Conservation (phyloP, 805 yeast species). For the Metschnikowia cubensis region DNA sequence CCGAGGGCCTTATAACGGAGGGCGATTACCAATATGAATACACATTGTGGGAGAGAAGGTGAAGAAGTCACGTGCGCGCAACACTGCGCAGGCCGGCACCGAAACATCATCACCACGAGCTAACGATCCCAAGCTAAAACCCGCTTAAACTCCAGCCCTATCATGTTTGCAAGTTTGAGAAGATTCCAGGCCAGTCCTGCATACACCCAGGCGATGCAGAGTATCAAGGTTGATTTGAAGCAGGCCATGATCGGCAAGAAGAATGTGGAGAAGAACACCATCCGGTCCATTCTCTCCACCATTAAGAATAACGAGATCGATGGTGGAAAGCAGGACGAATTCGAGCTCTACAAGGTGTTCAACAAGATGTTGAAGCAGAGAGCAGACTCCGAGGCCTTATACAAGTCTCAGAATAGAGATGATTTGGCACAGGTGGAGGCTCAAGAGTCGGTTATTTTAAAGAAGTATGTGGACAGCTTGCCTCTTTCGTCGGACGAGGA, state of each 20-base stretch:
- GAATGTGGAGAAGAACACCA: conserved; percentile 35
- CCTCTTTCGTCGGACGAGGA: conserved; percentile 49
- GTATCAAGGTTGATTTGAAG: conserved; percentile 21
- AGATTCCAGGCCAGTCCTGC: conserved; percentile 33
- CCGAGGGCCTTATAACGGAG: conserved; percentile 31
- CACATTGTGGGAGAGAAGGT: conserved; percentile 49
- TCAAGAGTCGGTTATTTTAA: conserved; percentile 42
- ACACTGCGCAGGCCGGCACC: neutral
- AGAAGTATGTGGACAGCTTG: conserved; percentile 34
- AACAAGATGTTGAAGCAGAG: conserved; percentile 47
- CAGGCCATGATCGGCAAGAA: conserved; percentile 24
- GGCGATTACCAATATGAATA: conserved; percentile 50
- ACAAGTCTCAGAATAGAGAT: conserved; percentile 39
- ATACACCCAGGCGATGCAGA: conserved; percentile 24
- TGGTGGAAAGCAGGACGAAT: conserved; percentile 23
- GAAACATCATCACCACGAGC: neutral
- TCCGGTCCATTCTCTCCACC: conserved; percentile 39
- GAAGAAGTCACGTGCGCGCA: neutral
- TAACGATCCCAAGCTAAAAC: no score
- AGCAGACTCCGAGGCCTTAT: conserved; percentile 47
- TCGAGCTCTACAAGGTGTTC: conserved; percentile 16
- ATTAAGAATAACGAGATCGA: conserved; percentile 39
- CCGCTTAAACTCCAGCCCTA: neutral
- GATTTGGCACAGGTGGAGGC: conserved; percentile 55
- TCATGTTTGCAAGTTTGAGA: conserved; percentile 18